These are phyloP conservation scores for Nicotiana tabacum DNA, from an alignment of 257 asterid genomes.

Conservation along the genomic window DNA sequence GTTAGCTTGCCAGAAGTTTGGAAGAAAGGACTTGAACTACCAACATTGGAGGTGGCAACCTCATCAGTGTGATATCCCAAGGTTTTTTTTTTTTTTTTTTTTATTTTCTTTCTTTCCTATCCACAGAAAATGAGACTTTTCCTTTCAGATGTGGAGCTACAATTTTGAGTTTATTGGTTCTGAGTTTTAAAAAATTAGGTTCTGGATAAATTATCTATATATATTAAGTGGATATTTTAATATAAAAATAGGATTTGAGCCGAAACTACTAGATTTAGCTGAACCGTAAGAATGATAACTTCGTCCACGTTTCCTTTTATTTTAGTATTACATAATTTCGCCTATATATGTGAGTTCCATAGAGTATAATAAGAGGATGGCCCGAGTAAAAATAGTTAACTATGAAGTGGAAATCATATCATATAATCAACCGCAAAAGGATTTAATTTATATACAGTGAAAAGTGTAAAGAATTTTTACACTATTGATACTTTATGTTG, in stretches of 20 bases:
- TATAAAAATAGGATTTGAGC: too few species aligned
- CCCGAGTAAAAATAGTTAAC: background rate
- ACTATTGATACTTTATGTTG: background rate
- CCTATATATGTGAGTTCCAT: background rate
- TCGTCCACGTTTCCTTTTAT: background rate
- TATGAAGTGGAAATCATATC: background rate
- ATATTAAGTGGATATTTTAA: too few species aligned
- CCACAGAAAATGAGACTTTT: background rate
- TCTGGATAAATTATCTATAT: too few species aligned
- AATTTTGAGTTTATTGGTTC: too few species aligned
- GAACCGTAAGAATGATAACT: too few species aligned
- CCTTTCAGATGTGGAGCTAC: too few species aligned
- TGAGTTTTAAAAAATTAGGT: too few species aligned
- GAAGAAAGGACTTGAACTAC: constrained; percentile 51
- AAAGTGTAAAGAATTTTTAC: background rate
- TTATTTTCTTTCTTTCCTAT: background rate
- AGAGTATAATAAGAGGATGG: too few species aligned
- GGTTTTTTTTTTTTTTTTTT: constrained; percentile 27
- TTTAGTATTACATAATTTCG: background rate
- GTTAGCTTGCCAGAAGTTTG: constrained; percentile 54
- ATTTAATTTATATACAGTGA: background rate
- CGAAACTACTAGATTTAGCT: too few species aligned
- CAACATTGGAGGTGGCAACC: constrained; percentile 82
- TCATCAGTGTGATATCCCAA: constrained; percentile 56
- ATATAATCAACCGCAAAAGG: background rate